These are phyloP conservation scores for Chaetomium strumarium DNA, from an alignment of 2,329 filamentous ascomycete genomes.

Conservation along the genomic window DNA sequence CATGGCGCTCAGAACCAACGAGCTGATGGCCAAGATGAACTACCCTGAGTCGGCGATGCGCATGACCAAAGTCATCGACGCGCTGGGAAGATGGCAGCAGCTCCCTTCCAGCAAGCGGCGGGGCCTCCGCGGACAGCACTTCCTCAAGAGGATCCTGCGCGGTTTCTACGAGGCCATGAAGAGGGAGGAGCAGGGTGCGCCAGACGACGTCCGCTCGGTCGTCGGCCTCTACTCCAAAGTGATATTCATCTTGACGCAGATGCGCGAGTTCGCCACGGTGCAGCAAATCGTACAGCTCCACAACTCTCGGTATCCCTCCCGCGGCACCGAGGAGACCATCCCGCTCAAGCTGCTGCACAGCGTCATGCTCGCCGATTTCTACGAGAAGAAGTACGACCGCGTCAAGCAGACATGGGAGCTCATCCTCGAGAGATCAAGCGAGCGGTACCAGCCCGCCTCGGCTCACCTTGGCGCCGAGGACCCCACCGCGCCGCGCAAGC, in stretches of 20 bases:
- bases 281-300: constrained; percentile 44
- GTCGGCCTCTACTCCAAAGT: constrained; percentile 37
- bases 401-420: constrained; percentile 63
- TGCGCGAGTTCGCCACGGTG: constrained; percentile 33
- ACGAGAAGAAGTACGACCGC: constrained; percentile 50
- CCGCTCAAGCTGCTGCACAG: constrained; percentile 55
- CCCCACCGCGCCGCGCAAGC: neutral
- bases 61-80: constrained; percentile 39
- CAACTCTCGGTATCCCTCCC: constrained; percentile 41
- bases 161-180: constrained; percentile 32
- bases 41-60: constrained; percentile 39
- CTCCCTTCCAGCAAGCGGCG: constrained; percentile 22
- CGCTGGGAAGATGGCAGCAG: constrained; percentile 33
- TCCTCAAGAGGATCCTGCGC: constrained; percentile 32
- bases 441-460: constrained; percentile 31
- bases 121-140: constrained; percentile 19
- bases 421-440: constrained; percentile 48
- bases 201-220: constrained; percentile 17
- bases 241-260: constrained; percentile 37
- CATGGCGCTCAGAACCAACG: constrained; percentile 38
- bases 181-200: constrained; percentile 10
- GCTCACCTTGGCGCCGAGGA: neutral
- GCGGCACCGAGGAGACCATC: constrained; percentile 40
- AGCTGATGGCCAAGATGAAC: constrained; percentile 38
- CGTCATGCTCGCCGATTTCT: constrained; percentile 62